Conservation (phyloP, 2,329 filamentous ascomycete genomes). For the Ophiognomonia clavigignenti-juglandacearum region DNA sequence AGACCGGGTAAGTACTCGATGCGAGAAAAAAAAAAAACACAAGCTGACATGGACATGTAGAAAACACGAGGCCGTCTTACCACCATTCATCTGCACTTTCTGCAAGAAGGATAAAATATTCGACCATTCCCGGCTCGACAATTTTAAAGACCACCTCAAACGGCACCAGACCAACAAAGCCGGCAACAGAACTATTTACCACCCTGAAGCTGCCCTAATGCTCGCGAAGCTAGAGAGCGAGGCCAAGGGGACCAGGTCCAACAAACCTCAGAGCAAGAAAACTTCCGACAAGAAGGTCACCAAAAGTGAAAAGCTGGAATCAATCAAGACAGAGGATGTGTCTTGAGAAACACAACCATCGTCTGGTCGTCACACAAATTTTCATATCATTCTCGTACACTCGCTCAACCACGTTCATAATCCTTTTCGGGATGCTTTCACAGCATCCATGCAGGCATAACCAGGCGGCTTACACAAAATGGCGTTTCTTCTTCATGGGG, state of each 20-base stretch:
- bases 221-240: conserved; percentile 12
- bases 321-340: not conserved
- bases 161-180: conserved; percentile 10
- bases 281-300: too few species aligned
- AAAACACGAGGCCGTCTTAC: conserved; percentile 4
- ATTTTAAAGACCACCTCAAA: conserved; percentile 14
- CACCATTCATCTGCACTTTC: conserved; percentile 14
- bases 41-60: not conserved
- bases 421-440: not conserved
- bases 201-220: conserved; percentile 9
- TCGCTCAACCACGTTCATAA: not conserved
- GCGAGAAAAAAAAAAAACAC: not conserved
- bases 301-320: too few species aligned
- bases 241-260: conserved; percentile 12
- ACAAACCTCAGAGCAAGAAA: too few species aligned
- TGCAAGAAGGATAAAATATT: conserved; percentile 12
- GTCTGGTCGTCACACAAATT: not conserved
- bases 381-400: not conserved
- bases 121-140: conserved; percentile 4
- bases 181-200: conserved; percentile 12
- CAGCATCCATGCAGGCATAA: not conserved
- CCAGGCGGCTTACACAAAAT: too few species aligned
- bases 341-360: not conserved
- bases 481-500: too few species aligned
- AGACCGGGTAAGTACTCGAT: conserved; percentile 7